Conservation (phyloP, 202 grass and related monocot genomes). For the Carex arenaria region DNA sequence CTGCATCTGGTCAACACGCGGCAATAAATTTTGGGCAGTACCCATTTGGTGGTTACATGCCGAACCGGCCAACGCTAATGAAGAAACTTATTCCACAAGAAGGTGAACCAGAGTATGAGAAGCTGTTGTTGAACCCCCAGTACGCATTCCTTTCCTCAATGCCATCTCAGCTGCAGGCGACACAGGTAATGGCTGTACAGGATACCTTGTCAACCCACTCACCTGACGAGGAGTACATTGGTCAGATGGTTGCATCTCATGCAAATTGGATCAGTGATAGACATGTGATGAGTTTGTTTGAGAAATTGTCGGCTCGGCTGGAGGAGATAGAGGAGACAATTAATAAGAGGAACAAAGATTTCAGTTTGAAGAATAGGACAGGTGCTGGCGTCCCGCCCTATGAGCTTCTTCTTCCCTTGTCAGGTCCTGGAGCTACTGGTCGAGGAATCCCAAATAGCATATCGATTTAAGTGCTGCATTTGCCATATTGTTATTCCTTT, state of each 20-base stretch:
- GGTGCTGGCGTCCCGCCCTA: conserved; percentile 85
- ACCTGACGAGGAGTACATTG: conserved; percentile 90
- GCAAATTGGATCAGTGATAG: conserved; percentile 50
- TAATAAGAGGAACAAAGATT: conserved; percentile 53
- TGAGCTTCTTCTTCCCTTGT: conserved; percentile 82
- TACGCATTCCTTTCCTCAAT: conserved; percentile 39
- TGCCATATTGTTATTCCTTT: background rate
- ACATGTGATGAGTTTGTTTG: conserved; percentile 57
- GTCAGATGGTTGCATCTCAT: conserved; percentile 36
- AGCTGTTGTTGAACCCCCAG: conserved; percentile 51
- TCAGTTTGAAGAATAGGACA: conserved; percentile 49
- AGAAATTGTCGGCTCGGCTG: conserved; percentile 64
- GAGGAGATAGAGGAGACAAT: conserved; percentile 72
- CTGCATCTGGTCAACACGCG: conserved; percentile 73
- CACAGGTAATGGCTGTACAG: conserved; percentile 59
- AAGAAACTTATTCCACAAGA: conserved; percentile 75
- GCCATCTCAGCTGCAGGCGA: conserved; percentile 66
- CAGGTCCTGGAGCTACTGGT: conserved; percentile 71
- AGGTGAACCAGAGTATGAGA: conserved; percentile 38
- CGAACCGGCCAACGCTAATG: conserved; percentile 66
- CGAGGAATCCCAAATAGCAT: conserved; percentile 87
- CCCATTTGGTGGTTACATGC: conserved; percentile 84
- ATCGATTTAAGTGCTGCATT: conserved; percentile 51
- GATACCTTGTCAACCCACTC: conserved; percentile 83
- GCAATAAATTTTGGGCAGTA: conserved; percentile 97